Evolutionary conservation across 1,284 basidiomycete species (phyloP), one percentile per base, ranked within the genome.

Genomic region (Cryptococcus sp.): DNA sequence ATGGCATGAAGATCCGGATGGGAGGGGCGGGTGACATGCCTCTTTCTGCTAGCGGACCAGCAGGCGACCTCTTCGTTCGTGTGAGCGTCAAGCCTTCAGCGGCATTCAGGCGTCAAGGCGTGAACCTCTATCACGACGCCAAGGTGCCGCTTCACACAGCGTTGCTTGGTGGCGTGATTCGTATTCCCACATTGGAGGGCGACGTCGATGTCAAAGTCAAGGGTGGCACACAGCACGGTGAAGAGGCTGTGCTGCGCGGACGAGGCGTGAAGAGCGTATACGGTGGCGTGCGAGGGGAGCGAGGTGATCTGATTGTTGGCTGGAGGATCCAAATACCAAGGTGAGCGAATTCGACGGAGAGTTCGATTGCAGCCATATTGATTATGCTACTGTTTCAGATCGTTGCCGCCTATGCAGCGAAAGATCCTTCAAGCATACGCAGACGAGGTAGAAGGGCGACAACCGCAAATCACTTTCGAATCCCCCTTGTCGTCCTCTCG

Each of bases 191-290:
- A 23, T 82, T 99, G 27, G 94, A 99, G 66, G 92, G 94, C 45
- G 91, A 96, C 55, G 93, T 98, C 10, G 93, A 98, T 62, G 91
- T 99, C 50, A 88, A 91, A 61, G 86, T 99, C 50, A 92, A 94
- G 48, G 83, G 84, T 39, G 95, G 96, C 47, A 98, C 96, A 3
- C 95, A 99, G 79, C 91, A 90, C 69, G 94, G 93, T 19, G 93
- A 99, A 80, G 93, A 98, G 78, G 95, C 96, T 85, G 89, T 97
- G 16, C 80, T 99, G 69, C 91, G 90, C 80, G 88, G 88, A 38
- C 87, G 91, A 59, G 96, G 96, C 42, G 87, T 98, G 47, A 82
- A 87, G 55, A 84, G 85, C 49, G 82, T 90, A 16, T 85, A 85
- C 75, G 85, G 85, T 51, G 84, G 84, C 68, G 74, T 75, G 43